Evolutionary conservation across 176 grass and related monocot species (phyloP), one percentile per base, ranked within the genome.

Genomic region (Miscanthus lutarioriparius): DNA sequence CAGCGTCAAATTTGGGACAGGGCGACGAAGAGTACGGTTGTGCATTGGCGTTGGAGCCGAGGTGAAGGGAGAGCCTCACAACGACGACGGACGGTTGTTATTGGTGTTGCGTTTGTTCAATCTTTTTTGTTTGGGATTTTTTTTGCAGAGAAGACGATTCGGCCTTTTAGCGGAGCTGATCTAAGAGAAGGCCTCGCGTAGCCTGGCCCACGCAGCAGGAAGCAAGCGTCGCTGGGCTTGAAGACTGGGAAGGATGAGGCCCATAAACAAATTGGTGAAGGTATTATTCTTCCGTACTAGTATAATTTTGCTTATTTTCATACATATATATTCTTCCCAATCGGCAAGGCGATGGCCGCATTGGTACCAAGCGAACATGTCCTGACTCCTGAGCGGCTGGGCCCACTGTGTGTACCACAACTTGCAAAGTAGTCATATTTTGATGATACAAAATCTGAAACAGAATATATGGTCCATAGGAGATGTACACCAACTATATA

Each of bases 1-100:
- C 28, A 36, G 28, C 20, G 41, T 74, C 63, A 72, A 70, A 25
- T 77, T 72, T 64, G 72, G 78, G 83, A 30, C 58, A 74, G 7
- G 61, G 4, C 28, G 74, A 67, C 10, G 16, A 67, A 49, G 74
- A 79, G 13, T 16, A 67, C 30, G 88, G 88, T 33, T 83, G 67
- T 45, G 84, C 53, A 44, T 82, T 36, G 47, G 45, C 67, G 74
- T 62, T 74, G 67, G 78, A 74, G 74, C 27, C 72, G 88, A 79
- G 7, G 80, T 40, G 48, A 49, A 32, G 30, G 84, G 88, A 69
- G 7, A 74, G 80, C 75, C 88, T 68, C 47, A 47, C 44, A 3
- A 73, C 38, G 0, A 56, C 0, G 39, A 65, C 44, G 59, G 39
- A 67, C 43, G 45, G 7, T 33, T 19, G 73, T 32, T 37, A 5